Percentiles rank a stretch among this genome's conserved stretches.
Evolutionary conservation across 2,329 filamentous ascomycete genomes (phyloP).

Genomic region (Monosporascus sp.): DNA sequence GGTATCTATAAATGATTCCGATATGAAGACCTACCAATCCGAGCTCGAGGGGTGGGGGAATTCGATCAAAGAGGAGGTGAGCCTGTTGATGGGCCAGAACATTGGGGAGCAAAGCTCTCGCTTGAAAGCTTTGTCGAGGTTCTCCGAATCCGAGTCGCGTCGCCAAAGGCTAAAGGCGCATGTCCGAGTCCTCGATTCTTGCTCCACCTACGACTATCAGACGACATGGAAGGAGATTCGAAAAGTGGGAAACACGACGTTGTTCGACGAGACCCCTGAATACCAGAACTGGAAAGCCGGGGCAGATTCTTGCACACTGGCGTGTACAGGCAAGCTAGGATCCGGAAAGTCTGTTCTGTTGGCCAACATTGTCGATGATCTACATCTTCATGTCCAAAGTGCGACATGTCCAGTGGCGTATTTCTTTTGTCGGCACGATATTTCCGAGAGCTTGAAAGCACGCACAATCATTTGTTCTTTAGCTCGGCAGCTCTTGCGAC

Average conservation of each 20-base stretch:
- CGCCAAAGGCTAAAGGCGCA: constrained; percentile 6
- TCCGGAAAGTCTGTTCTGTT: constrained; percentile 40
- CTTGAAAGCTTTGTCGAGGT: background rate
- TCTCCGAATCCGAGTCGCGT: background rate
- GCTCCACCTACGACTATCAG: constrained; percentile 36
- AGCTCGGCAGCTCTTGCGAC: constrained; percentile 6
- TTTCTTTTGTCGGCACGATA: constrained; percentile 30
- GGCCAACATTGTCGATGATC: constrained; percentile 38
- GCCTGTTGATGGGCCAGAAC: background rate
- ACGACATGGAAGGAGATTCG: constrained; percentile 36
- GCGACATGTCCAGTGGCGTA: constrained; percentile 7
- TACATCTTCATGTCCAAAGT: constrained; percentile 23
- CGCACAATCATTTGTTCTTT: constrained; percentile 8
- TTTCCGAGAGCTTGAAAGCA: background rate
- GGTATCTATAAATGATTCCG: constrained; percentile 25
- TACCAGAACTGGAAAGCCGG: constrained; percentile 2
- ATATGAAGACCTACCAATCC: constrained; percentile 26
- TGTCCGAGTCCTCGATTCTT: constrained; percentile 30
- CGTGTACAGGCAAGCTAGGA: constrained; percentile 36
- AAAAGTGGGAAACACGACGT: constrained; percentile 32
- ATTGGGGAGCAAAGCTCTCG: background rate
- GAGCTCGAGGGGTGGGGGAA: constrained; percentile 30
- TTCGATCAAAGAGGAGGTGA: constrained; percentile 27
- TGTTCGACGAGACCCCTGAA: constrained; percentile 10
- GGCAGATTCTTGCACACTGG: constrained; percentile 19